Conservation (phyloP, 1,284 basidiomycete genomes). For the Fomitiporia mediterranea region DNA sequence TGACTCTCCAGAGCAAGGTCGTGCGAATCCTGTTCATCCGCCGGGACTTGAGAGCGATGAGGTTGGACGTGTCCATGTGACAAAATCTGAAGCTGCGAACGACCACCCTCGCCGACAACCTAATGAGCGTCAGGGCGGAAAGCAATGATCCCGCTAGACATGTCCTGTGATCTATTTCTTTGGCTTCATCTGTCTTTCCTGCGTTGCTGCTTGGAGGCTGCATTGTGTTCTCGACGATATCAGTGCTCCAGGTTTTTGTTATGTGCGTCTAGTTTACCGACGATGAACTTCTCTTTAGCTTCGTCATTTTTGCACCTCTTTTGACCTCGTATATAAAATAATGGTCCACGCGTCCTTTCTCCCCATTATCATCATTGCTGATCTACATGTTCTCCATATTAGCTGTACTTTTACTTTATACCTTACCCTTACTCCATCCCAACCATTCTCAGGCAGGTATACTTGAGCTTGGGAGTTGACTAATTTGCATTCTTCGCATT, state of each 20-base stretch:
- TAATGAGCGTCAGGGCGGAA: conserved; percentile 29
- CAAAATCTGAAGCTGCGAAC: conserved; percentile 71
- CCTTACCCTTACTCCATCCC: conserved; percentile 16
- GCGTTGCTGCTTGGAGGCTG: conserved; percentile 13
- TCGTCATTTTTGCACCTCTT: background rate
- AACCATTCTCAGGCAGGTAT: conserved; percentile 17
- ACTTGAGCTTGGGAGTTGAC: conserved; percentile 13
- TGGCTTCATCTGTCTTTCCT: conserved; percentile 24
- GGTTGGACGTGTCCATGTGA: conserved; percentile 76
- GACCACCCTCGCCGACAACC: conserved; percentile 50
- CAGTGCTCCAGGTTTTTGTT: background rate
- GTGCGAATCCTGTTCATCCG: conserved; percentile 50
- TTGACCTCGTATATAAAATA: conserved; percentile 13
- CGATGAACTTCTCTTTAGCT: conserved; percentile 7
- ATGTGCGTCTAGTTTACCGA: conserved; percentile 7
- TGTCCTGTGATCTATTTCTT: conserved; percentile 20
- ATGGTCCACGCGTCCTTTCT: conserved; percentile 15
- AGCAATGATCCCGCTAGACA: conserved; percentile 14
- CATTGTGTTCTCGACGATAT: conserved; percentile 9
- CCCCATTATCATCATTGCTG: conserved; percentile 10
- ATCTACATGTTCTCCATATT: conserved; percentile 15
- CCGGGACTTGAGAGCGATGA: conserved; percentile 60
- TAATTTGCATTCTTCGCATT: conserved; percentile 22
- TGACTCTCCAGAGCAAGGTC: conserved; percentile 51
- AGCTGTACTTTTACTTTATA: conserved; percentile 19